Evolutionary conservation across 2,329 filamentous ascomycete species (phyloP).

Genomic region (Aureobasidium sp.): DNA sequence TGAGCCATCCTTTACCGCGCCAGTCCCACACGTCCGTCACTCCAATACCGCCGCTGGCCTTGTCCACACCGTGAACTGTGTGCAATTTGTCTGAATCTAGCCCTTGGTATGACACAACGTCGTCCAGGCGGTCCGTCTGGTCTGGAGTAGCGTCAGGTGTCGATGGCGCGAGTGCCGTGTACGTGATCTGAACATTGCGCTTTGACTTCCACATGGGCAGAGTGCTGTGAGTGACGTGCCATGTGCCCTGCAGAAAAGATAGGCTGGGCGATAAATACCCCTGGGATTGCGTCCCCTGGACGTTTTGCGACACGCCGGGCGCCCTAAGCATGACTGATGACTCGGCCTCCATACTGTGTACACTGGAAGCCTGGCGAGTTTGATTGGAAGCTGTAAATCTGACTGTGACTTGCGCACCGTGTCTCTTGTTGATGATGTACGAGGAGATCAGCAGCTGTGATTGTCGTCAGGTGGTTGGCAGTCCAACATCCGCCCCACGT

Average conservation of each 20-base stretch:
- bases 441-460: not conserved
- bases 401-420: not conserved
- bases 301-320: slow-evolving; percentile 31
- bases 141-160: slow-evolving; percentile 24
- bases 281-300: slow-evolving; percentile 14
- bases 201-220: slow-evolving; percentile 72
- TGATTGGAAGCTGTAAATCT: not conserved
- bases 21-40: slow-evolving; percentile 54
- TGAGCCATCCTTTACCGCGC: slow-evolving; percentile 67
- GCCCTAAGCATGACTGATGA: slow-evolving; percentile 27
- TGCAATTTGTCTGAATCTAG: slow-evolving; percentile 44
- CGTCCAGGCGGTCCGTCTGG: slow-evolving; percentile 50
- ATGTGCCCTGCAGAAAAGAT: slow-evolving; percentile 56
- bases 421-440: slow-evolving; percentile 9
- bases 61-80: slow-evolving; percentile 58
- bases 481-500: slow-evolving; percentile 6
- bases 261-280: slow-evolving; percentile 41
- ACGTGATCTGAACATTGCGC: slow-evolving; percentile 73
- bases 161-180: slow-evolving; percentile 44
- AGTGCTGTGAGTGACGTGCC: slow-evolving; percentile 67
- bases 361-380: not conserved
- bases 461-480: slow-evolving; percentile 7
- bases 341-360: not conserved
- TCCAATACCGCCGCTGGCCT: slow-evolving; percentile 27
- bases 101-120: slow-evolving; percentile 62